Evolutionary conservation across 768 basidiomycete species (phyloP).

Genomic region (Xerocomus spinulosus): DNA sequence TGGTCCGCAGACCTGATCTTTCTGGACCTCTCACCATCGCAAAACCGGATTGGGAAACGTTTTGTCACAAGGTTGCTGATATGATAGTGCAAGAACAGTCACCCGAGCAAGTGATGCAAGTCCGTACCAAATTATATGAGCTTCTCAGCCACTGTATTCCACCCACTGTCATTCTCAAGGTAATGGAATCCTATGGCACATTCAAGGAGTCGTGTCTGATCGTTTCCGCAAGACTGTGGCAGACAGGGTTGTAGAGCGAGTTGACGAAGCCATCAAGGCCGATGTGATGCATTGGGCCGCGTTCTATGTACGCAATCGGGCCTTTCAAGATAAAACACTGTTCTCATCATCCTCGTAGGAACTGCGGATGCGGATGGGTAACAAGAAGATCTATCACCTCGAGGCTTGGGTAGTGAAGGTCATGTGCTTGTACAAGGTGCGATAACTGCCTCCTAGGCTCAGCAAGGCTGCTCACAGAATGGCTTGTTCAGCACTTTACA

Average conservation of each 20-base stretch:
- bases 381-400: conserved; percentile 92
- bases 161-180: conserved; percentile 87
- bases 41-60: conserved; percentile 99
- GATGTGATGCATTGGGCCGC: conserved; percentile 99
- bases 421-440: conserved; percentile 86
- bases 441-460: not conserved
- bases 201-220: conserved; percentile 3
- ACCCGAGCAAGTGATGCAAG: conserved; percentile 85
- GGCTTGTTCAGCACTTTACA: conserved; percentile 26
- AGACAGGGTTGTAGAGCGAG: conserved; percentile 77
- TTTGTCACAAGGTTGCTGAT: conserved; percentile 89
- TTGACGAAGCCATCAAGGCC: conserved; percentile 85
- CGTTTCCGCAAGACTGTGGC: conserved; percentile 71
- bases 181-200: conserved; percentile 28
- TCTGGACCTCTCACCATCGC: conserved; percentile 76
- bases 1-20: conserved; percentile 64
- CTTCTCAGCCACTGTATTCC: conserved; percentile 96
- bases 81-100: conserved; percentile 86
- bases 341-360: conserved; percentile 49
- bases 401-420: conserved; percentile 97
- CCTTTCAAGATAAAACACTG: not conserved
- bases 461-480: not conserved
- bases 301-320: conserved; percentile 65
- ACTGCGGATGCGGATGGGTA: conserved; percentile 90
- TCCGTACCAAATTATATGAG: conserved; percentile 91